Evolutionary conservation across 1,139 yeast genomes (phyloP), one percentile per base, ranked within the genome.

Genomic region (Saccharomyces hybrid): DNA sequence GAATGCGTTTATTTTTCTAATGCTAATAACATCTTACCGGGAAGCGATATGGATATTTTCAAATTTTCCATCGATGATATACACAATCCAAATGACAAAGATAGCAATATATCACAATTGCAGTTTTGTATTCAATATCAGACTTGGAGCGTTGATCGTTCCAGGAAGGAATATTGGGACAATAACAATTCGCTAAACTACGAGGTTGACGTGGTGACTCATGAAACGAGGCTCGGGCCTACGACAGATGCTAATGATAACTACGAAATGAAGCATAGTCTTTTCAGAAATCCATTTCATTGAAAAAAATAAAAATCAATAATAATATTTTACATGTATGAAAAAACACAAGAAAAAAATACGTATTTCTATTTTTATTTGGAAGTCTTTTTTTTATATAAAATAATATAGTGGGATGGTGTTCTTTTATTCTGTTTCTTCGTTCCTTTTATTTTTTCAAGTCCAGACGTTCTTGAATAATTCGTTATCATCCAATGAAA

Each of bases 31-130:
- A 56, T 58, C 46, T 52, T 60, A 14, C 64, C 63, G n/a, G 66
- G 64, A 11, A 49, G 58, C 28, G 53, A 57, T 47, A 60, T 61
- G 58, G 69, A 66, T 54, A 50, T 63, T 7, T 66, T 66, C 58
- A 59, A 60, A 46, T 61, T 66, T 52, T 60, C 60, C 31, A 57
- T 66, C 14, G 65, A 60, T 52, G 60, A 56, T 48, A 47, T 60
- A 13, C 51, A 50, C 25, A 52, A 54, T 29, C 29, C 47, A 26
- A 53, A 54, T 31, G 52, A 56, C 28, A 52, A 51, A 46, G 53
- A 54, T 13, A 51, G 49, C 26, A 47, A 51, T 29, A 49, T 47
- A 27, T 28, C 26, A 13, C 46, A 49, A 25, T 54, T 62, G 26
- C 60, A 62, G 50, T 56, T 62, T 47, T 62, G 66, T 56, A 54